These are phyloP conservation scores for Mortierella sp. DNA, from an alignment of 371 early-diverging fungal genomes.

Conservation along the genomic window DNA sequence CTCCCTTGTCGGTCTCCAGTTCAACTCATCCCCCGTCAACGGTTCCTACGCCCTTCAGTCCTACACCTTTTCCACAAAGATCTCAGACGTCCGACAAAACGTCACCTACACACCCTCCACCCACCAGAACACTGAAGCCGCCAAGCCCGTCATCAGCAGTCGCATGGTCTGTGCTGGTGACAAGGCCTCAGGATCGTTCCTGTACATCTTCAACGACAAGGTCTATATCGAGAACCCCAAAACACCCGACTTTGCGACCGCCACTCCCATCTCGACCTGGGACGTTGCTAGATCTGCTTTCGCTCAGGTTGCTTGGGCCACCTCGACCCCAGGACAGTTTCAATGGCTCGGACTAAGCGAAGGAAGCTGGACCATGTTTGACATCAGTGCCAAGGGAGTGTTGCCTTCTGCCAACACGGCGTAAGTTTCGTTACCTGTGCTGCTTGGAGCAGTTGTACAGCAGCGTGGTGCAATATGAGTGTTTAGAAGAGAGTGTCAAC, in stretches of 20 bases:
- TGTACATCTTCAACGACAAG: slow-evolving; percentile 50
- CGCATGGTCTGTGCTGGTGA: slow-evolving; percentile 50
- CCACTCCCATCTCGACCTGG: slow-evolving; percentile 33
- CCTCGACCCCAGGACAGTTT: slow-evolving; percentile 28
- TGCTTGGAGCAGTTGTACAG: too few species aligned
- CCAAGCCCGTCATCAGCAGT: slow-evolving; percentile 19
- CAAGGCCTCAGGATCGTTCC: slow-evolving; percentile 28
- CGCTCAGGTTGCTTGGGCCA: slow-evolving; percentile 37
- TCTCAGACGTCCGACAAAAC: neutral
- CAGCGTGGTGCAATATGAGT: neutral
- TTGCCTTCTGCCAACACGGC: slow-evolving; percentile 21
- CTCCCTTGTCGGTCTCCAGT: slow-evolving; percentile 42
- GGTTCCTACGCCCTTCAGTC: slow-evolving; percentile 43
- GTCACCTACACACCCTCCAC: slow-evolving; percentile 17
- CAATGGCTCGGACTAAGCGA: slow-evolving; percentile 47
- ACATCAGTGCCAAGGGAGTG: slow-evolving; percentile 26
- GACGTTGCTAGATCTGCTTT: slow-evolving; percentile 2
- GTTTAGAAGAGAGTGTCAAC: neutral
- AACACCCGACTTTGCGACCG: slow-evolving; percentile 21
- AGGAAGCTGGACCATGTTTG: slow-evolving; percentile 30
- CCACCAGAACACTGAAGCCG: neutral
- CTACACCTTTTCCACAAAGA: slow-evolving; percentile 24
- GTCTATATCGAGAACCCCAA: slow-evolving; percentile 39
- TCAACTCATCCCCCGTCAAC: neutral
- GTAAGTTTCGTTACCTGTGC: slow-evolving; percentile 27